These are phyloP conservation scores for Pseudonitzschia pungens DNA, from an alignment of 108 stramenopile species.

Conservation along the genomic window DNA sequence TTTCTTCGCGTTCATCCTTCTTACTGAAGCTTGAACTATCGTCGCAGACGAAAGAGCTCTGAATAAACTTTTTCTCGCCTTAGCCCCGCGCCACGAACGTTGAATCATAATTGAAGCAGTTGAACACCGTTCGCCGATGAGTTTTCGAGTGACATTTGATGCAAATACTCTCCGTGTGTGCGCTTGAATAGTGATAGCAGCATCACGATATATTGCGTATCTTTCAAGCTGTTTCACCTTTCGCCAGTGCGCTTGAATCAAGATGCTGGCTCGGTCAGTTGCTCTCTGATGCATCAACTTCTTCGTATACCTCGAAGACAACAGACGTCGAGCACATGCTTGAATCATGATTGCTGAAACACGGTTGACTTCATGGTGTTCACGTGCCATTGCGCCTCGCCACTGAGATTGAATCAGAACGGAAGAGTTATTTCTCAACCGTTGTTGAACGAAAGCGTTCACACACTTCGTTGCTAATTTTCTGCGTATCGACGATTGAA, in stretches of 20 bases:
- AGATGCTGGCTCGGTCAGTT: background rate
- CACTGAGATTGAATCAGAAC: constrained; percentile 9
- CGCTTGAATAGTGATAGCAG: constrained; percentile 20
- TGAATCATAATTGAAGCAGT: background rate
- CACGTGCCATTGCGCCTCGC: constrained; percentile 13
- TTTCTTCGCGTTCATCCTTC: background rate
- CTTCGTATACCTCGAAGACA: constrained; percentile 4
- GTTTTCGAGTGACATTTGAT: background rate
- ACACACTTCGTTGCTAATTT: background rate
- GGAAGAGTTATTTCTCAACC: background rate
- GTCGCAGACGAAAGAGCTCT: background rate
- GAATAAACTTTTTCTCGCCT: background rate
- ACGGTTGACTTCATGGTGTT: background rate
- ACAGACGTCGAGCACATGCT: constrained; percentile 1
- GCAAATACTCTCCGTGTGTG: constrained; percentile 5
- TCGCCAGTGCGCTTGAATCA: constrained; percentile 23
- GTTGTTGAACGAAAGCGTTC: background rate
- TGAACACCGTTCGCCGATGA: background rate
- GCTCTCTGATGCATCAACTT: background rate
- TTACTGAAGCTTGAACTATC: constrained; percentile 18
- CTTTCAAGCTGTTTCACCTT: background rate
- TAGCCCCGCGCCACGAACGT: background rate
- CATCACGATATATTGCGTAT: constrained; percentile 1
- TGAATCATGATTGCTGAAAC: constrained; percentile 29
- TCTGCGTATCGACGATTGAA: constrained; percentile 13